Conservation (phyloP, 441 rosid genomes). For the Isatis lusitanica region DNA sequence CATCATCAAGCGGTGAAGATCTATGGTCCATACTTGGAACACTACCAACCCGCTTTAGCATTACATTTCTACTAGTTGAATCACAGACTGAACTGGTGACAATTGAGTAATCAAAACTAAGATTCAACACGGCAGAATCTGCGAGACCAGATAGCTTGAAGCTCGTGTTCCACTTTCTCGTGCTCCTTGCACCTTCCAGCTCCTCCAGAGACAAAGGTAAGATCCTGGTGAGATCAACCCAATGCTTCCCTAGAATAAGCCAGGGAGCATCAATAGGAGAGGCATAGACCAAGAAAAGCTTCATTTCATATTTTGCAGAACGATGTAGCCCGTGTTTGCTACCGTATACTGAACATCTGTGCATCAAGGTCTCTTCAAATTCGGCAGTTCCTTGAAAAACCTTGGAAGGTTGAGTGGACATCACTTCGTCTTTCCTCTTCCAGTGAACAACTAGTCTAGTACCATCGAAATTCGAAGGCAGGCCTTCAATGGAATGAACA, state of each 20-base stretch:
- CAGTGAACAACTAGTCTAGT: slow-evolving; percentile 57
- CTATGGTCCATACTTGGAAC: slow-evolving; percentile 45
- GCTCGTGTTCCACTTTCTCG: slow-evolving; percentile 74
- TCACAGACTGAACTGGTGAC: slow-evolving; percentile 37
- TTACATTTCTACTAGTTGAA: slow-evolving; percentile 28
- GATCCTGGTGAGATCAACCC: slow-evolving; percentile 78
- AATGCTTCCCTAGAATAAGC: slow-evolving; percentile 61
- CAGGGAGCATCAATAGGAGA: slow-evolving; percentile 53
- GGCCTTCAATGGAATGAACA: slow-evolving; percentile 74
- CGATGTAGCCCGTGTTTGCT: slow-evolving; percentile 56
- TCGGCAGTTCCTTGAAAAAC: slow-evolving; percentile 57
- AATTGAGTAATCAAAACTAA: slow-evolving; percentile 69
- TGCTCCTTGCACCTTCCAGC: slow-evolving; percentile 48
- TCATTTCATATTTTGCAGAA: slow-evolving; percentile 60
- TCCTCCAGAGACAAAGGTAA: slow-evolving; percentile 53
- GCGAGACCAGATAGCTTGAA: slow-evolving; percentile 68
- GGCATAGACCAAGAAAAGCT: slow-evolving; percentile 56
- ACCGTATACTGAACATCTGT: slow-evolving; percentile 58
- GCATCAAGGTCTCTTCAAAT: slow-evolving; percentile 71
- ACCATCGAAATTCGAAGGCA: slow-evolving; percentile 53
- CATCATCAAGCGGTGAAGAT: slow-evolving; percentile 44
- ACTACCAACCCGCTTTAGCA: slow-evolving; percentile 49
- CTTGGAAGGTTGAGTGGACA: slow-evolving; percentile 50
- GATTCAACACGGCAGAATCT: slow-evolving; percentile 64
- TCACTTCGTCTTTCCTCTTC: slow-evolving; percentile 69